Percentiles rank a stretch among this genome's conserved stretches.
These are phyloP conservation scores for Aspergillus haitiensis DNA, from an alignment of 495 filamentous ascomycete species.

Conservation along the genomic window DNA sequence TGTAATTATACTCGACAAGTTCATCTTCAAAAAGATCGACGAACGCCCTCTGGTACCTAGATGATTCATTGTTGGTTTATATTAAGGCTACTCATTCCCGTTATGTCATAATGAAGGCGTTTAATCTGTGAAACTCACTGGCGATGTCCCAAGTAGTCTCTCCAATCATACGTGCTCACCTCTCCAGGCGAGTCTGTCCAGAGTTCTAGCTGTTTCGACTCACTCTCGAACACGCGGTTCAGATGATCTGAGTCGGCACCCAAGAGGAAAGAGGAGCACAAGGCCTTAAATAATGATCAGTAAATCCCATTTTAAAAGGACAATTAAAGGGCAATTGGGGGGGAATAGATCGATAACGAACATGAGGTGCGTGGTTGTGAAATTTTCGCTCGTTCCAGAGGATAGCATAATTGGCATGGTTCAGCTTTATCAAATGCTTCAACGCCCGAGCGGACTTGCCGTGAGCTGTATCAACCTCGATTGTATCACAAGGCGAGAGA, in stretches of 20 bases:
- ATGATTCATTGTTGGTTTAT: constrained; percentile 5
- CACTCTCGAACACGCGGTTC: constrained; percentile 74
- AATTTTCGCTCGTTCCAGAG: constrained; percentile 73
- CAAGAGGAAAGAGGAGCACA: constrained; percentile 80
- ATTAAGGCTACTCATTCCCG: not conserved
- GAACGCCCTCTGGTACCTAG: constrained; percentile 81
- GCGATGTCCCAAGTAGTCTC: constrained; percentile 72
- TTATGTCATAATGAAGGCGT: not conserved
- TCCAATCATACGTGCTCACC: constrained; percentile 80
- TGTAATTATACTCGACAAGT: constrained; percentile 70
- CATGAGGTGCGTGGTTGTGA: constrained; percentile 87
- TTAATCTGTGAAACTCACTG: constrained; percentile 40
- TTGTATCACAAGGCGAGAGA: constrained; percentile 66
- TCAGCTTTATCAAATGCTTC: constrained; percentile 84
- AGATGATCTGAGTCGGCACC: constrained; percentile 72
- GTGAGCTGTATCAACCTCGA: constrained; percentile 73
- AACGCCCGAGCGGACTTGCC: constrained; percentile 80
- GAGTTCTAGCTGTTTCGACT: constrained; percentile 67
- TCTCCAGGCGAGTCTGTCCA: constrained; percentile 86
- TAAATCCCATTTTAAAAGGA: not conserved
- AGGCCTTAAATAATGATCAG: constrained; percentile 41
- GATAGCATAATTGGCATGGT: constrained; percentile 87
- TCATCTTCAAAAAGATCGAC: constrained; percentile 92
- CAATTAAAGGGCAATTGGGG: not conserved
- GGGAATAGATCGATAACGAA: constrained; percentile 27